phyloP scores from a whole-genome alignment of 306 rosid genomes.

The Alnus glutinosa region DNA sequence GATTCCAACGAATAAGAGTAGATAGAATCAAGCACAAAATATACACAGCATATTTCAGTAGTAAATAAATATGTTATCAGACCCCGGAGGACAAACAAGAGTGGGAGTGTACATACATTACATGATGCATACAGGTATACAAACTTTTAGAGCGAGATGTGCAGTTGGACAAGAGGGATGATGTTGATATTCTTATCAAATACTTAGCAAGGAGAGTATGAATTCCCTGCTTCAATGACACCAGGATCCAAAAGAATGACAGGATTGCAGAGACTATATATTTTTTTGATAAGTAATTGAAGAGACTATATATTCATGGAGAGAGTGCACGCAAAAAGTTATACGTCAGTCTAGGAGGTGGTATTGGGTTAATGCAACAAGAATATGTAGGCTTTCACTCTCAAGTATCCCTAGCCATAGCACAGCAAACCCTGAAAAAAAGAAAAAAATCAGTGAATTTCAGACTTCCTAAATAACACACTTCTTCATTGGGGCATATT shows the following conservation, averaged over 20 bases:
- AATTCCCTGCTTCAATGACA: neutral
- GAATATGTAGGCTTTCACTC: neutral
- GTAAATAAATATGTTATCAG: too few relatives aligned
- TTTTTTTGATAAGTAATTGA: too few relatives aligned
- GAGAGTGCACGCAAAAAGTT: neutral
- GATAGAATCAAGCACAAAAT: neutral
- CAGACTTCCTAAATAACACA: neutral
- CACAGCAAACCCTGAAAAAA: constrained; percentile 15
- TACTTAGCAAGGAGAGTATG: constrained; percentile 2
- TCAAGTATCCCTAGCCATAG: constrained; percentile 3
- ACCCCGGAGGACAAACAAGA: neutral
- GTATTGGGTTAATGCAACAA: neutral
- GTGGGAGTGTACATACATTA: neutral
- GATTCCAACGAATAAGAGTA: neutral
- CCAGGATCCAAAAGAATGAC: too few relatives aligned
- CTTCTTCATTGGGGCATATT: neutral
- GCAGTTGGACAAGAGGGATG: neutral
- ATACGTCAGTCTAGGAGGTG: neutral
- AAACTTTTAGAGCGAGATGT: neutral
- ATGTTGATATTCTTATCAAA: neutral
- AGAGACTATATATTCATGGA: neutral
- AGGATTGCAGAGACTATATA: neutral
- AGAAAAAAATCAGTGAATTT: neutral
- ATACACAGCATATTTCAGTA: neutral
- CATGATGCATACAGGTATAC: neutral